Conservation (phyloP, 148 eudicot genomes). For the Rheum nobile region DNA sequence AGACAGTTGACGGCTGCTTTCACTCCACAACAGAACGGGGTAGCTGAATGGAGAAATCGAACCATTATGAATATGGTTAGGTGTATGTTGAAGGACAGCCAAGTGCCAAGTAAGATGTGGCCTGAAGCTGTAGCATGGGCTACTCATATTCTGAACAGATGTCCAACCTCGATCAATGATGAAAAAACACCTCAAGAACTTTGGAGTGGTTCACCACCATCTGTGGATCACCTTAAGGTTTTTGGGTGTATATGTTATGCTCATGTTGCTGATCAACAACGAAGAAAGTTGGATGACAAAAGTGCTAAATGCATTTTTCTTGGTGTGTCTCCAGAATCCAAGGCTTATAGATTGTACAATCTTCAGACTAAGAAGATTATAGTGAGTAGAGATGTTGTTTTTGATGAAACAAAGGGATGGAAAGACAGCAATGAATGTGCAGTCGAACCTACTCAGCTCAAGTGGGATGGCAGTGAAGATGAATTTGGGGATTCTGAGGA, state of each 20-base stretch:
- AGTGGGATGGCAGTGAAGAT: background rate
- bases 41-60: slow-evolving; percentile 1
- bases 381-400: too few relatives aligned
- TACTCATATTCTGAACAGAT: background rate
- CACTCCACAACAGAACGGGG: slow-evolving; percentile 16
- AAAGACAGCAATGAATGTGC: background rate
- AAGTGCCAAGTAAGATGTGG: slow-evolving; percentile 8
- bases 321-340: too few relatives aligned
- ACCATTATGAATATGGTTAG: slow-evolving; percentile 10
- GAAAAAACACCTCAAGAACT: slow-evolving; percentile 8
- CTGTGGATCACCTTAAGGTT: slow-evolving; percentile 8
- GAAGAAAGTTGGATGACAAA: slow-evolving; percentile 10
- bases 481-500: background rate
- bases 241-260: slow-evolving; percentile 12
- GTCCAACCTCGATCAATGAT: background rate
- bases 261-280: background rate
- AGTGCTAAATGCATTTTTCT: slow-evolving; percentile 6
- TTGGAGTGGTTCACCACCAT: too few relatives aligned
- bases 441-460: background rate
- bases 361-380: too few relatives aligned
- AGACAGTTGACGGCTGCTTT: slow-evolving; percentile 5
- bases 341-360: too few relatives aligned
- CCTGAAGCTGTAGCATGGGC: slow-evolving; percentile 4
- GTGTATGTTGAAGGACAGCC: slow-evolving; percentile 9
- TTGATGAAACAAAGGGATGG: background rate